phyloP scores from a whole-genome alignment of 2,329 filamentous ascomycete species.

The Aspergillus transmontanensis region DNA sequence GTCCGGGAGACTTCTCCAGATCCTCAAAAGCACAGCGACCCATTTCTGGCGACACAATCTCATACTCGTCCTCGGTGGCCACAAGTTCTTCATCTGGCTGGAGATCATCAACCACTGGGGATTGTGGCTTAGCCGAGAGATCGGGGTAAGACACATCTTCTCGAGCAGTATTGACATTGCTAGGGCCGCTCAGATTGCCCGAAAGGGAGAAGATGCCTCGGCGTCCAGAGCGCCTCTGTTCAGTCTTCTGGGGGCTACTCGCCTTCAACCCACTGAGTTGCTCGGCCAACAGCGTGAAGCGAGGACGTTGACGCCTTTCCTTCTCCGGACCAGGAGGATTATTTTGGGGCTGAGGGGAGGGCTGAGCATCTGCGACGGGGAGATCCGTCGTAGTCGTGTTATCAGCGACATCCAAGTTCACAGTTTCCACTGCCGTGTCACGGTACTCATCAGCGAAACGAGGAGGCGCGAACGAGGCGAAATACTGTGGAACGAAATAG shows the following conservation, averaged over 20 bases:
- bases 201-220: constrained; percentile 41
- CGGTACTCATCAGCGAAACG: constrained; percentile 2
- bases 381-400: not conserved
- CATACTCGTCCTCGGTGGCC: constrained; percentile 6
- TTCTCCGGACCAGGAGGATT: constrained; percentile 7
- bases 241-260: constrained; percentile 54
- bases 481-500: not conserved
- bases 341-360: not conserved
- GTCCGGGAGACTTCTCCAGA: constrained; percentile 3
- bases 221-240: constrained; percentile 29
- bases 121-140: constrained; percentile 21
- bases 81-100: not conserved
- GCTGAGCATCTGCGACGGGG: not conserved
- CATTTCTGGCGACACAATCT: not conserved
- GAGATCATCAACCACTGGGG: constrained; percentile 14
- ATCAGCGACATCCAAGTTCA: not conserved
- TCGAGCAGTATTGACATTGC: constrained; percentile 11
- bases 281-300: constrained; percentile 66
- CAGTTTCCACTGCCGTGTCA: not conserved
- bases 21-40: constrained; percentile 3
- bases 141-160: constrained; percentile 26
- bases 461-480: not conserved
- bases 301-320: constrained; percentile 41
- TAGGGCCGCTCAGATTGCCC: constrained; percentile 25
- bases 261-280: constrained; percentile 66